phyloP scores from a whole-genome alignment of 2,329 filamentous ascomycete species.

The Neofusicoccum laricinum region DNA sequence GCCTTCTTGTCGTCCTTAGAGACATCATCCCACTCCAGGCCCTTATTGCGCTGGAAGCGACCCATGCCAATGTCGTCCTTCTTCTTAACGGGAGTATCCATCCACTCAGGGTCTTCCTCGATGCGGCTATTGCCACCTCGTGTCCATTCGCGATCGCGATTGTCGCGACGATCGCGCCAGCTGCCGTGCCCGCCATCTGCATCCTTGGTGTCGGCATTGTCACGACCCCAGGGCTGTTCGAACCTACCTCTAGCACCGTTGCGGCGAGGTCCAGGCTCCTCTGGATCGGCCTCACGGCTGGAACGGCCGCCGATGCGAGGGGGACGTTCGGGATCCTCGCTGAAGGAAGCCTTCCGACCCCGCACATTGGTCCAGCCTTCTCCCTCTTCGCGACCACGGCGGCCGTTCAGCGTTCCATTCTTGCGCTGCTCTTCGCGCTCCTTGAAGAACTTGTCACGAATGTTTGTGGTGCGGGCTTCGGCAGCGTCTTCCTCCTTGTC shows the following conservation, averaged over 20 bases:
- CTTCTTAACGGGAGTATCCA: slow-evolving; percentile 9
- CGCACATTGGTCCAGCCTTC: slow-evolving; percentile 75
- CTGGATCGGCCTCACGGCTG: slow-evolving; percentile 45
- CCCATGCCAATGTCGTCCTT: slow-evolving; percentile 61
- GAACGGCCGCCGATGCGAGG: slow-evolving; percentile 51
- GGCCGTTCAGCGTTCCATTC: slow-evolving; percentile 34
- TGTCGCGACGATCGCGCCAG: slow-evolving; percentile 51
- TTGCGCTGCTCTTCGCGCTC: slow-evolving; percentile 40
- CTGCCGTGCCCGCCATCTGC: slow-evolving; percentile 55
- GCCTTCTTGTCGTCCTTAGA: slow-evolving; percentile 64
- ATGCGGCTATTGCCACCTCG: slow-evolving; percentile 51
- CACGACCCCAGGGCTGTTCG: slow-evolving; percentile 69
- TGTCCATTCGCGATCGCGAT: slow-evolving; percentile 57
- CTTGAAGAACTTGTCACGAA: slow-evolving; percentile 39
- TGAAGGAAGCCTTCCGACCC: slow-evolving; percentile 66
- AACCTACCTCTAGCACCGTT: slow-evolving; percentile 66
- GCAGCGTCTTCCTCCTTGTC: slow-evolving; percentile 40
- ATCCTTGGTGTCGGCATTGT: slow-evolving; percentile 45
- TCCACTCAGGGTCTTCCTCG: slow-evolving; percentile 22
- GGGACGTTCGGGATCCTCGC: slow-evolving; percentile 68
- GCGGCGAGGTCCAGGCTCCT: slow-evolving; percentile 55
- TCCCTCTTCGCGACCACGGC: slow-evolving; percentile 50
- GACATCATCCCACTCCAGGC: slow-evolving; percentile 78
- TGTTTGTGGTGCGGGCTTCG: slow-evolving; percentile 23
- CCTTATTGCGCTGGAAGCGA: background rate